These are phyloP conservation scores for Margaritispora aquatica DNA, from an alignment of 495 filamentous ascomycete species.

Conservation along the genomic window DNA sequence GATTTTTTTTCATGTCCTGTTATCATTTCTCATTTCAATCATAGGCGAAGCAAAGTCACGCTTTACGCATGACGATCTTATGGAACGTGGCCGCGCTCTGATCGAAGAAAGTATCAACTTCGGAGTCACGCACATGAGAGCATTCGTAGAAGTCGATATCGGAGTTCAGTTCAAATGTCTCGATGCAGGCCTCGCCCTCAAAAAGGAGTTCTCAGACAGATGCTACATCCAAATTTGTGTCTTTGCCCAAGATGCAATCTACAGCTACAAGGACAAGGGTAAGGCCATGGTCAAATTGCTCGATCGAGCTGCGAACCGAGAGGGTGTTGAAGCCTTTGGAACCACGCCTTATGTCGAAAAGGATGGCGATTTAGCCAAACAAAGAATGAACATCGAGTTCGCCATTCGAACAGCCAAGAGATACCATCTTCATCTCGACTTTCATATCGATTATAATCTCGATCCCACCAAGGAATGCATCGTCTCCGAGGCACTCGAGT, in stretches of 20 bases:
- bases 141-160: constrained; percentile 69
- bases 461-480: constrained; percentile 39
- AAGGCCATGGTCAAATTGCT: constrained; percentile 40
- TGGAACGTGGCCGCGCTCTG: constrained; percentile 56
- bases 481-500: constrained; percentile 46
- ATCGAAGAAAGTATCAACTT: constrained; percentile 58
- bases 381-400: constrained; percentile 58
- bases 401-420: constrained; percentile 43
- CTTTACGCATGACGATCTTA: constrained; percentile 54
- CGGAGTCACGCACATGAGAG: constrained; percentile 66
- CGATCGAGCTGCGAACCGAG: constrained; percentile 34
- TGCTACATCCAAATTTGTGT: constrained; percentile 65
- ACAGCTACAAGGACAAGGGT: constrained; percentile 45
- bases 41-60: constrained; percentile 49
- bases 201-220: constrained; percentile 44
- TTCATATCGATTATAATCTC: constrained; percentile 70
- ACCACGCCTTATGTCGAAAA: constrained; percentile 68
- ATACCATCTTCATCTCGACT: constrained; percentile 54
- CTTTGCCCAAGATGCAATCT: constrained; percentile 68
- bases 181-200: constrained; percentile 50
- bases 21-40: background rate
- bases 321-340: constrained; percentile 55
- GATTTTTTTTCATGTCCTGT: constrained; percentile 1
- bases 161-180: constrained; percentile 53
- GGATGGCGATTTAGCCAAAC: constrained; percentile 29